Evolutionary conservation across 169 alveolate species (phyloP).

Genomic region (Eimeria acervulina): DNA sequence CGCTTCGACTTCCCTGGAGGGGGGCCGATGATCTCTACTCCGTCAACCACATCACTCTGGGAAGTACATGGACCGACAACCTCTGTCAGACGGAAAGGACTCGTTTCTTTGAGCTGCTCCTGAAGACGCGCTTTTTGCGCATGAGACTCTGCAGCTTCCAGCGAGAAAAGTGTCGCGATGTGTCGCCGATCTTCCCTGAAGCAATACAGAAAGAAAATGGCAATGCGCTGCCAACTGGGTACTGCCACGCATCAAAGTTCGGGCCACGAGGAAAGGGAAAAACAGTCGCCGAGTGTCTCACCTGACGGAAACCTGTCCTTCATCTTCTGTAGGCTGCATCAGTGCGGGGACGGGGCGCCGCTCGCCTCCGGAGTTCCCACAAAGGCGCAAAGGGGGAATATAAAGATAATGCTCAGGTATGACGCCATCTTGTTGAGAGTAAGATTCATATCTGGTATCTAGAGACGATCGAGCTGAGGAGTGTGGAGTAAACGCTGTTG

Average conservation of each 20-base stretch:
- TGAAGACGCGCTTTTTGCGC: conserved; percentile 68
- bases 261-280: neutral
- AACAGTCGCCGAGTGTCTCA: neutral
- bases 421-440: neutral
- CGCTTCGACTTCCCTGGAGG: conserved; percentile 69
- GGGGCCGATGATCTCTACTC: conserved; percentile 31
- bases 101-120: conserved; percentile 68
- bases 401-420: conserved; percentile 63
- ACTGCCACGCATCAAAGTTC: neutral
- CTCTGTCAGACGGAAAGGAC: conserved; percentile 66
- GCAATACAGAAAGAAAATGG: neutral
- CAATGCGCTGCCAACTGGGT: neutral
- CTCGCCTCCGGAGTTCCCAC: neutral
- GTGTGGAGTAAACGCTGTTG: neutral
- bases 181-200: conserved; percentile 62
- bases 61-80: neutral
- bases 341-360: conserved; percentile 53
- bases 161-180: conserved; percentile 54
- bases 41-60: conserved; percentile 2
- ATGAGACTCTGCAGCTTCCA: conserved; percentile 60
- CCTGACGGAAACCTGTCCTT: conserved; percentile 52
- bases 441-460: neutral
- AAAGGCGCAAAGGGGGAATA: conserved; percentile 51
- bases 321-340: conserved; percentile 7
- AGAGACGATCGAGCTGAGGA: neutral